Evolutionary conservation across 352 stramenopile species (phyloP).

Genomic region (Globisporangium heterothallicum): DNA sequence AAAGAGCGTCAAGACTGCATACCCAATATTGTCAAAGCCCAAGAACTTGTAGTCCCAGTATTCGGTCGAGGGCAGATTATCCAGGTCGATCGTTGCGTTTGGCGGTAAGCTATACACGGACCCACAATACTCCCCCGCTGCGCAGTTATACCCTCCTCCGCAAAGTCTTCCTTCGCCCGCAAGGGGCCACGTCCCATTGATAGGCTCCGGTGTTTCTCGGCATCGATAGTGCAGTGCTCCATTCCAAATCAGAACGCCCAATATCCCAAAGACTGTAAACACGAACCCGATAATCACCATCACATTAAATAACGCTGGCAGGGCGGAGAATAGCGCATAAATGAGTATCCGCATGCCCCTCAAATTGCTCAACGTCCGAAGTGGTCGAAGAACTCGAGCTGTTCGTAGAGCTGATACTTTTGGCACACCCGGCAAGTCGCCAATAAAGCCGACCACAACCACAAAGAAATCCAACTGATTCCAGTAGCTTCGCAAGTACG

Average conservation of each 20-base stretch:
- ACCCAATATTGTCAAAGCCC: conserved; percentile 81
- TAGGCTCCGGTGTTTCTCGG: conserved; percentile 37
- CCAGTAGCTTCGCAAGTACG: conserved; percentile 71
- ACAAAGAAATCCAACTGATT: conserved; percentile 87
- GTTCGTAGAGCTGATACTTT: conserved; percentile 32
- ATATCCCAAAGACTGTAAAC: conserved; percentile 70
- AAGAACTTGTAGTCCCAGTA: conserved; percentile 73
- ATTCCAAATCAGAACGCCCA: conserved; percentile 60
- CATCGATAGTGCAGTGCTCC: conserved; percentile 45
- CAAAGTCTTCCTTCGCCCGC: conserved; percentile 23
- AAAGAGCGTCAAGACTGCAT: conserved; percentile 81
- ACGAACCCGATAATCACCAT: conserved; percentile 60
- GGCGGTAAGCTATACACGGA: conserved; percentile 29
- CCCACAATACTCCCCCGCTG: conserved; percentile 26
- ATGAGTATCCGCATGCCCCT: conserved; percentile 46
- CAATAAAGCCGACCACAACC: conserved; percentile 43
- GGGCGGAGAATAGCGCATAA: conserved; percentile 42
- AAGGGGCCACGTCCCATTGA: conserved; percentile 33
- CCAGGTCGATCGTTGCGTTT: conserved; percentile 25
- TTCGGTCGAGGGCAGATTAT: conserved; percentile 30
- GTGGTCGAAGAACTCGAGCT: conserved; percentile 45
- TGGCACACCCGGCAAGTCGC: conserved; percentile 30
- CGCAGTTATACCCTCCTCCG: conserved; percentile 31
- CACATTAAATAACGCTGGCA: conserved; percentile 61
- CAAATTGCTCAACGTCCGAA: conserved; percentile 53